phyloP scores from a whole-genome alignment of 2,329 filamentous ascomycete genomes.

The Epichloe brachyelytri region DNA sequence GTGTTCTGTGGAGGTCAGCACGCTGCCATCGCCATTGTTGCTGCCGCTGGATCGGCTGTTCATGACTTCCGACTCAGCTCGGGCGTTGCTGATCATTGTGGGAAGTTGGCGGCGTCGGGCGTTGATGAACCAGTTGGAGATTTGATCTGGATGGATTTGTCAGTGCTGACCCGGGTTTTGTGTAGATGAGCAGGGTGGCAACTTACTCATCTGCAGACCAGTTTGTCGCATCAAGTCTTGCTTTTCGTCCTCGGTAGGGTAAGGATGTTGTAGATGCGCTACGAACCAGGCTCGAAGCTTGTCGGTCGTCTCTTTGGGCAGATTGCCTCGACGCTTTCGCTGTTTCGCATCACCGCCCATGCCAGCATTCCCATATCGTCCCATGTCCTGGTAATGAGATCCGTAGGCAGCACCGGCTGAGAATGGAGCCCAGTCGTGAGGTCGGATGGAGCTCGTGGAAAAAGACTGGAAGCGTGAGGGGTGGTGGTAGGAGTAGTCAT shows the following conservation, averaged over 20 bases:
- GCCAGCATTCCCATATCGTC: conserved; percentile 27
- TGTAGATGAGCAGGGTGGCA: conserved; percentile 4
- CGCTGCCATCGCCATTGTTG: conserved; percentile 19
- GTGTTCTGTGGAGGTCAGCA: conserved; percentile 26
- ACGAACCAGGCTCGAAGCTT: conserved; percentile 70
- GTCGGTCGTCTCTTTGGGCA: conserved; percentile 83
- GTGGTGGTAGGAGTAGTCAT: conserved; percentile 29
- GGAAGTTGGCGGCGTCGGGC: conserved; percentile 54
- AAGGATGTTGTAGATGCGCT: conserved; percentile 65
- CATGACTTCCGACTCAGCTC: conserved; percentile 37
- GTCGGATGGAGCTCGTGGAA: conserved; percentile 29
- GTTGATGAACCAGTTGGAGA: conserved; percentile 76
- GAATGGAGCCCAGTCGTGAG: conserved; percentile 32
- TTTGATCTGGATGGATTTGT: conserved; percentile 38
- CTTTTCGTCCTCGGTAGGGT: conserved; percentile 81
- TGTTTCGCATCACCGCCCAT: conserved; percentile 32
- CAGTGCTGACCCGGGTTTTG: background rate
- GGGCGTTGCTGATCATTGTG: conserved; percentile 43
- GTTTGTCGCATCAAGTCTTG: conserved; percentile 66
- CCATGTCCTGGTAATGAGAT: conserved; percentile 29
- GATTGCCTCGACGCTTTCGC: conserved; percentile 62
- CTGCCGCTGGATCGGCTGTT: conserved; percentile 15
- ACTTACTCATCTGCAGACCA: conserved; percentile 64
- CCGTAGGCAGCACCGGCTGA: conserved; percentile 25
- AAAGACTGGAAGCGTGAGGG: conserved; percentile 32